A percentile compares a stretch with the other conserved stretches of the same genome.
Evolutionary conservation across 371 early-diverging fungal genomes (phyloP).

Genomic region (Mortierella sp.): DNA sequence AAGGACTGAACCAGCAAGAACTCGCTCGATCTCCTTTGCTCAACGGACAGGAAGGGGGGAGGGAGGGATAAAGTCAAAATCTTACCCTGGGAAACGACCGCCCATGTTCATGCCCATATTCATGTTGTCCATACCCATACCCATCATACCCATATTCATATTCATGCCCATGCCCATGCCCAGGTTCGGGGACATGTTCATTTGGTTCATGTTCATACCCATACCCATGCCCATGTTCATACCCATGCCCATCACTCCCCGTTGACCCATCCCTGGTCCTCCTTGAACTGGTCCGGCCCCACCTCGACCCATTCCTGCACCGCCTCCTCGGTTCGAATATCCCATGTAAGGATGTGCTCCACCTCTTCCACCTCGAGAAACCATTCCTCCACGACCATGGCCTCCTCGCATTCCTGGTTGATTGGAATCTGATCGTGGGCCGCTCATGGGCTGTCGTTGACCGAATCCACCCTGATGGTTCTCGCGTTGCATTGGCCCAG

Average conservation of each 20-base stretch:
- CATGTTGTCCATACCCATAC: conserved; percentile 25
- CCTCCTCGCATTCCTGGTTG: conserved; percentile 10
- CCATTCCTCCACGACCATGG: conserved; percentile 20
- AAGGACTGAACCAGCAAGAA: not conserved
- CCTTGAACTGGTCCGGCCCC: not conserved
- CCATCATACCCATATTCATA: conserved; percentile 19
- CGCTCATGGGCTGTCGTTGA: conserved; percentile 1
- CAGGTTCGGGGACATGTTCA: conserved; percentile 17
- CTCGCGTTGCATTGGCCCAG: too few species aligned
- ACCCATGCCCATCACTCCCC: not conserved
- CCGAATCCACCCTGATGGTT: too few species aligned
- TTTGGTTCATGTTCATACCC: conserved; percentile 19
- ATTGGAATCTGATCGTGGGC: conserved; percentile 7
- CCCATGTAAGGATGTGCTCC: conserved; percentile 20
- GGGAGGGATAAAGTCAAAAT: not conserved
- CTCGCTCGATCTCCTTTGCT: not conserved
- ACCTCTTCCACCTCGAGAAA: conserved; percentile 10
- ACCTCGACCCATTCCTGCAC: conserved; percentile 15
- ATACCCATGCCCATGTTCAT: conserved; percentile 28
- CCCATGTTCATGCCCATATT: conserved; percentile 13
- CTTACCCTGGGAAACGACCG: conserved; percentile 34
- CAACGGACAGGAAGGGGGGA: not conserved
- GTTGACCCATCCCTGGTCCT: conserved; percentile 19
- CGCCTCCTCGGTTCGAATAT: conserved; percentile 22
- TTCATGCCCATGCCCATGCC: conserved; percentile 18